Evolutionary conservation across 2,329 filamentous ascomycete genomes (phyloP).

Genomic region (Xenoacremonium recifei): DNA sequence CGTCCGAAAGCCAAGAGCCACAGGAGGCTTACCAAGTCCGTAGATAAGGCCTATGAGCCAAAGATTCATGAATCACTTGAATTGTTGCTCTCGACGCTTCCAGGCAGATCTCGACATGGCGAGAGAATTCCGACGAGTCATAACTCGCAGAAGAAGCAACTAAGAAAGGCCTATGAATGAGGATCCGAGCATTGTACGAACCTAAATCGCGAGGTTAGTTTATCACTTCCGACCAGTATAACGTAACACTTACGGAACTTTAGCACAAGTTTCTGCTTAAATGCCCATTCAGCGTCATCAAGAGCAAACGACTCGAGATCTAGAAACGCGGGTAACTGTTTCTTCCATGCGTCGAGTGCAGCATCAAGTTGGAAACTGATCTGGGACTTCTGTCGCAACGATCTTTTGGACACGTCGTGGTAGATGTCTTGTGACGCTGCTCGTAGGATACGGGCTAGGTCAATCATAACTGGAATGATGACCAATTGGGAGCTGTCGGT

Average conservation of each 20-base stretch:
- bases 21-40: slow-evolving; percentile 1
- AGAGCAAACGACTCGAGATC: slow-evolving; percentile 1
- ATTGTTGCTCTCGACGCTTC: slow-evolving; percentile 2
- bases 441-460: slow-evolving; percentile 1
- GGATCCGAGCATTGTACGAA: slow-evolving; percentile 2
- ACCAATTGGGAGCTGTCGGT: neutral
- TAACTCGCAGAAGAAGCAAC: slow-evolving; percentile 1
- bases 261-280: slow-evolving; percentile 5
- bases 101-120: slow-evolving; percentile 3
- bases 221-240: neutral
- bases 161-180: slow-evolving; percentile 3
- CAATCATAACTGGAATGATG: slow-evolving; percentile 3
- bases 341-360: slow-evolving; percentile 1
- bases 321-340: neutral
- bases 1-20: neutral
- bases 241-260: slow-evolving; percentile 1
- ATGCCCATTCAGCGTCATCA: slow-evolving; percentile 2
- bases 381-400: slow-evolving; percentile 1
- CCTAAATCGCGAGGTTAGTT: neutral
- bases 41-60: slow-evolving; percentile 1
- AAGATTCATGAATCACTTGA: slow-evolving; percentile 1
- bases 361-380: slow-evolving; percentile 1
- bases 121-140: slow-evolving; percentile 1
- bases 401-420: neutral
- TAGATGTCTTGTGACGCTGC: slow-evolving; percentile 1